Conservation (phyloP, 768 basidiomycete species). For the Boletus sp. region DNA sequence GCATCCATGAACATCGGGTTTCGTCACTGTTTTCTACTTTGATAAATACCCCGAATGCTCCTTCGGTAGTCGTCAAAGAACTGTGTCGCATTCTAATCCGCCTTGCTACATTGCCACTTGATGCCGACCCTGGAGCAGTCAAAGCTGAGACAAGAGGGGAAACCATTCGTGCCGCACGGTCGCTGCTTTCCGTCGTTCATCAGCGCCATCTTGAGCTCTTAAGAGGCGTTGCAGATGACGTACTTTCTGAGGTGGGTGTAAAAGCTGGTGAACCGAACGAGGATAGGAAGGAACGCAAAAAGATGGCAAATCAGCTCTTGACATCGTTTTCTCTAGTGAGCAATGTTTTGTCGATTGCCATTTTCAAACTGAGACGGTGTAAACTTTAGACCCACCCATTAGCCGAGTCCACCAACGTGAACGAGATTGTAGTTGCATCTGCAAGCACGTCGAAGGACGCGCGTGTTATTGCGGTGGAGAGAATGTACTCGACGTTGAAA, state of each 20-base stretch:
- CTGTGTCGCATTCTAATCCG: conserved; percentile 23
- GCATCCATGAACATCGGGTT: conserved; percentile 31
- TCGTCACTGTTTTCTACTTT: conserved; percentile 29
- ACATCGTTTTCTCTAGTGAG: conserved; percentile 58
- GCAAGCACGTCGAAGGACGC: conserved; percentile 58
- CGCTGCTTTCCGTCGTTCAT: conserved; percentile 54
- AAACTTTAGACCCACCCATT: conserved; percentile 20
- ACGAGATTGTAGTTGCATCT: conserved; percentile 51
- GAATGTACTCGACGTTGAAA: conserved; percentile 44
- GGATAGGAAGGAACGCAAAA: conserved; percentile 34
- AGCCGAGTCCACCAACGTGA: conserved; percentile 33
- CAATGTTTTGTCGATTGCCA: not conserved
- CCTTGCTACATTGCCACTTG: conserved; percentile 10
- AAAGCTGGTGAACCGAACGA: conserved; percentile 16
- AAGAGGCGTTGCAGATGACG: conserved; percentile 37
- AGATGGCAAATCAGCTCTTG: conserved; percentile 50
- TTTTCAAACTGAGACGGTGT: not conserved
- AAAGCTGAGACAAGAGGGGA: conserved; percentile 8
- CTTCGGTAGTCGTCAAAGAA: conserved; percentile 20
- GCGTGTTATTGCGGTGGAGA: conserved; percentile 57
- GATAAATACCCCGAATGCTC: conserved; percentile 25
- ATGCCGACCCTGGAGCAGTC: not conserved
- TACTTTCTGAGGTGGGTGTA: conserved; percentile 27
- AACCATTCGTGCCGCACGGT: conserved; percentile 15
- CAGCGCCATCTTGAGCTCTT: conserved; percentile 62